Evolutionary conservation across 345 rosid species (phyloP), one percentile per base, ranked within the genome.

Genomic region (Salix suchowensis): DNA sequence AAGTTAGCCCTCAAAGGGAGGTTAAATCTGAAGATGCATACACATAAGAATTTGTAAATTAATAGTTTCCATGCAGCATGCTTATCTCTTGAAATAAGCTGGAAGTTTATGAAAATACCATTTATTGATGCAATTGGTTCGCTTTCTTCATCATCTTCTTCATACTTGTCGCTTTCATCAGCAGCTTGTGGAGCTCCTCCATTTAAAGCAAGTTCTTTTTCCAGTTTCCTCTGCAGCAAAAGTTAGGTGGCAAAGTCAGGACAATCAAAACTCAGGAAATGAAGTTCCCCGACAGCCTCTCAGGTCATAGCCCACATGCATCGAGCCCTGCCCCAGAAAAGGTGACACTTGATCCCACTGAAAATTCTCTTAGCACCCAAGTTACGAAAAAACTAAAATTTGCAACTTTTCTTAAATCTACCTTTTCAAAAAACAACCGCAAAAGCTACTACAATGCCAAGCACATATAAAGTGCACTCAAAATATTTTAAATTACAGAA

Each of bases 181-280:
- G 81, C 44, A 55, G 82, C 70, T 4, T 75, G 82, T 68, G 78
- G 82, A 76, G 84, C 86, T 77, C 85, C 88, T 14, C 91, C 91
- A 75, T 74, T 77, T 13, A 82, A 26, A 72, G 39, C 88, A 78
- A 83, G 5, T 58, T 84, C 90, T 72, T 82, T 88, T 80, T 93
- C 98, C 67, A 92, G 78, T 82, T 89, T 96, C 85, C 97, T 89
- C 99, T 93, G 80, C 70, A 81, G 48, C 65, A 54, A 26, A 70
- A 73, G 75, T 58, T 2, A 42, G 39, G 61, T 42, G 24, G 76
- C 66, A 37, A 66, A 37, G 30, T 50, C 46, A 75, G 55, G 50
- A 70, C 16, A 71, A 48, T 21, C 34, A 65, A 14, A 74, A 21
- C 64, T 70, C 23, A 30, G 48, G 60, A 30, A 65, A 50, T n/a